phyloP scores from a whole-genome alignment of 2,329 filamentous ascomycete species.

The Cercospora zeae-maydis region DNA sequence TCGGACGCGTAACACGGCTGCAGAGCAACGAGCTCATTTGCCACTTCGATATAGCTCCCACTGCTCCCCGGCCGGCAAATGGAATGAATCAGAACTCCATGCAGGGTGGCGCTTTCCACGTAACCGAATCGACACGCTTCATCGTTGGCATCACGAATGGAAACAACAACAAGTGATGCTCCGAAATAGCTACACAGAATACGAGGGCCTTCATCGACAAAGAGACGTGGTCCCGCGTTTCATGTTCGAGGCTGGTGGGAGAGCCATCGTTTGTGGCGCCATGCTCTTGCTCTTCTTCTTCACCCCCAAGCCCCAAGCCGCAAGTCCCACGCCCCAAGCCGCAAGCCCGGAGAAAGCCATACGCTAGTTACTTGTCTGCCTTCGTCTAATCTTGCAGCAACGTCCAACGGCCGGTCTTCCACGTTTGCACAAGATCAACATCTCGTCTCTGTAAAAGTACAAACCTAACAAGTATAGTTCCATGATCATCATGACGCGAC shows the following conservation, averaged over 20 bases:
- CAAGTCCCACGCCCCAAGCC: too few relatives aligned
- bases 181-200: neutral
- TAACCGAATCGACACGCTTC: neutral
- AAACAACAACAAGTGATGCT: neutral
- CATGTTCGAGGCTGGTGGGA: constrained; percentile 10
- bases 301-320: neutral
- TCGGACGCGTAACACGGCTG: neutral
- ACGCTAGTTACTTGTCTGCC: neutral
- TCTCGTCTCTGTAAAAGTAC: neutral
- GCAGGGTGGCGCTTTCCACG: constrained; percentile 2
- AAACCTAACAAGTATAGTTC: neutral
- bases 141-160: neutral
- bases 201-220: neutral
- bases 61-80: neutral
- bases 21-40: neutral
- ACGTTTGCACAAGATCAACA: neutral
- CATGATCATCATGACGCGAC: neutral
- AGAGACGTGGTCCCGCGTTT: constrained; percentile 8
- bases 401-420: neutral
- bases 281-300: neutral
- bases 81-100: constrained; percentile 4
- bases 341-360: neutral
- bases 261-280: constrained; percentile 17
- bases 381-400: constrained; percentile 16
- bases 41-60: constrained; percentile 1